These are phyloP conservation scores for Beta vulgaris DNA, from an alignment of 148 eudicot genomes.

Conservation along the genomic window DNA sequence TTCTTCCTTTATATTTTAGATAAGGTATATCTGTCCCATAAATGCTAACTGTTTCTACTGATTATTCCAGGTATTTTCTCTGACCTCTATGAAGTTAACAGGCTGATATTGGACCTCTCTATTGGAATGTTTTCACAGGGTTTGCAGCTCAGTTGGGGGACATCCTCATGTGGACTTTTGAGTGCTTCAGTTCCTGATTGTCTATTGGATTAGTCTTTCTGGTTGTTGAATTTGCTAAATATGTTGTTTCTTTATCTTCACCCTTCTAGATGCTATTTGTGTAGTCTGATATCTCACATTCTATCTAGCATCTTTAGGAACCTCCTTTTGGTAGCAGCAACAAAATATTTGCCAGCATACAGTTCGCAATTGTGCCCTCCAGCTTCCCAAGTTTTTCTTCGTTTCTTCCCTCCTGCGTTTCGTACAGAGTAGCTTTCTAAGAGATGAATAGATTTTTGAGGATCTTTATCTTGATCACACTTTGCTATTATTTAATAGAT, in stretches of 20 bases:
- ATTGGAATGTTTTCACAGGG: slow-evolving; percentile 90
- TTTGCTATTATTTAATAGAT: background rate
- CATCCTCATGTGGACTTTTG: slow-evolving; percentile 28
- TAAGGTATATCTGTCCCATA: background rate
- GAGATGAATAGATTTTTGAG: background rate
- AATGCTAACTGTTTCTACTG: slow-evolving; percentile 55
- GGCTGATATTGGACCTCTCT: slow-evolving; percentile 81
- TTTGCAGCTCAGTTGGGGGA: slow-evolving; percentile 37
- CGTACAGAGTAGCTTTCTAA: background rate
- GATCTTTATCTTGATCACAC: background rate
- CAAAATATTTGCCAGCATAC: background rate
- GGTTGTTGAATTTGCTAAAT: slow-evolving; percentile 2
- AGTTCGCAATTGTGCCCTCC: background rate
- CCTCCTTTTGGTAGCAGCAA: background rate
- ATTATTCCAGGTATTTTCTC: slow-evolving; percentile 96
- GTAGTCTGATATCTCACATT: background rate
- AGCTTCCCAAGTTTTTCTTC: background rate
- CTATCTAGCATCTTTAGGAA: background rate
- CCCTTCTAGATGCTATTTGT: slow-evolving; percentile 1
- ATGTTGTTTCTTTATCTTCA: background rate
- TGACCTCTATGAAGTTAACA: slow-evolving; percentile 94
- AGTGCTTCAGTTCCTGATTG: slow-evolving; percentile 23
- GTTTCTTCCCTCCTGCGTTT: background rate
- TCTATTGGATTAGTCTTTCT: slow-evolving; percentile 20
- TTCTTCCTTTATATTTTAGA: background rate